Conservation (phyloP, 305 asterid species). For the Fraxinus floribunda region DNA sequence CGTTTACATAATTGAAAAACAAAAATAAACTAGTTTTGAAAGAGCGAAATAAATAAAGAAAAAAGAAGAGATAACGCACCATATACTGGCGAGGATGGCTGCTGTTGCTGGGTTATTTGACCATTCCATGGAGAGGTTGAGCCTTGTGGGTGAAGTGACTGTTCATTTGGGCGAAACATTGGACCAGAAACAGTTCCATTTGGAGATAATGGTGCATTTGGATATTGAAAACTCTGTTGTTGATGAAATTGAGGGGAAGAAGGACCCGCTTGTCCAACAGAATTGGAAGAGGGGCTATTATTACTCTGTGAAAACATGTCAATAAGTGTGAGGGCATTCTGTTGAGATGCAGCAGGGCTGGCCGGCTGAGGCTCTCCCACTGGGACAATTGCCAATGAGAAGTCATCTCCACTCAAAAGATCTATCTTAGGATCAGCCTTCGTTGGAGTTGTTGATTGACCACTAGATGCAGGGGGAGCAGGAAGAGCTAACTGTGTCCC, state of each 20-base stretch:
- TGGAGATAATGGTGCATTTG: conserved; percentile 46
- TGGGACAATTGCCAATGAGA: conserved; percentile 83
- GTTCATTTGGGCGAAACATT: conserved; percentile 51
- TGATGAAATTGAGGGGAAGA: conserved; percentile 64
- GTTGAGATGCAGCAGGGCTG: conserved; percentile 62
- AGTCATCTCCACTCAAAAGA: conserved; percentile 96
- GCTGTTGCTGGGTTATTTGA: conserved; percentile 66
- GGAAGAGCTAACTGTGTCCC: conserved; percentile 57
- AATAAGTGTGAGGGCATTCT: conserved; percentile 84
- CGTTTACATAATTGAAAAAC: neutral
- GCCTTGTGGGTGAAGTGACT: conserved; percentile 53
- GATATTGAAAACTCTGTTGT: conserved; percentile 49
- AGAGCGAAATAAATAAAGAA: neutral
- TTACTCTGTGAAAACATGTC: conserved; percentile 69
- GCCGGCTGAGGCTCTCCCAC: conserved; percentile 72
- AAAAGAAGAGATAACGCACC: conserved; percentile 42
- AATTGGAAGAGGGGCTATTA: conserved; percentile 38
- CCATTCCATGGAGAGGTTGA: conserved; percentile 65
- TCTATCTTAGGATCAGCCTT: conserved; percentile 64
- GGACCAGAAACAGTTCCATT: conserved; percentile 61
- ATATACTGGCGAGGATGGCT: conserved; percentile 67
- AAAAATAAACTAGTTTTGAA: neutral
- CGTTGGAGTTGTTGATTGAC: conserved; percentile 50
- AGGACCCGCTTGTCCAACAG: conserved; percentile 59
- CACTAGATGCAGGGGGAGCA: conserved; percentile 54